Percentiles rank a stretch among this genome's conserved stretches.
These are phyloP conservation scores for Staphylotrichum longicolle DNA, from an alignment of 495 filamentous ascomycete genomes.

Conservation along the genomic window DNA sequence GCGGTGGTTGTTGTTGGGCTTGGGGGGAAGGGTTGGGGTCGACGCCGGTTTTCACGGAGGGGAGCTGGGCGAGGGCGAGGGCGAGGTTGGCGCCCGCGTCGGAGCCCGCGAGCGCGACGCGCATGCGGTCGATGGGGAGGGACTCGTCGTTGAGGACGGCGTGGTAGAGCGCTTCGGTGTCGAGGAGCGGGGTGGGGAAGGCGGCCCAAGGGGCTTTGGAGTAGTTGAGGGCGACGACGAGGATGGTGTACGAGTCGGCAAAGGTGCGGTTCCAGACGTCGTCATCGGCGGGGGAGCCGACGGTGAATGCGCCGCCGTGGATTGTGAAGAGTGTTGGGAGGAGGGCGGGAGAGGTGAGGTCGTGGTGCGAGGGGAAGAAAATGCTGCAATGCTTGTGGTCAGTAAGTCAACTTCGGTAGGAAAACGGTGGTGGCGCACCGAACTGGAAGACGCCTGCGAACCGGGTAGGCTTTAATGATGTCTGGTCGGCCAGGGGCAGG, in stretches of 20 bases:
- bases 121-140: slow-evolving; percentile 39
- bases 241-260: slow-evolving; percentile 31
- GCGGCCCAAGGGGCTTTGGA: slow-evolving; percentile 36
- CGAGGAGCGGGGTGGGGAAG: slow-evolving; percentile 36
- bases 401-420: neutral
- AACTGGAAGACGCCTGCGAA: slow-evolving; percentile 35
- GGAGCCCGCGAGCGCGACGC: slow-evolving; percentile 35
- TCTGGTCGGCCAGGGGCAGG: slow-evolving; percentile 30
- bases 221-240: slow-evolving; percentile 42
- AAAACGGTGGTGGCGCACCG: slow-evolving; percentile 27
- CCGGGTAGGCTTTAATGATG: slow-evolving; percentile 36
- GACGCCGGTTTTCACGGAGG: slow-evolving; percentile 30
- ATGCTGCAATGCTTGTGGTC: slow-evolving; percentile 25
- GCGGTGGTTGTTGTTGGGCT: neutral
- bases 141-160: slow-evolving; percentile 37
- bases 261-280: slow-evolving; percentile 41
- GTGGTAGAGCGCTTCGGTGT: slow-evolving; percentile 37
- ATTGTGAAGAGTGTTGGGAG: slow-evolving; percentile 40
- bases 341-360: slow-evolving; percentile 31
- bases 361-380: slow-evolving; percentile 40
- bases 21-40: slow-evolving; percentile 14
- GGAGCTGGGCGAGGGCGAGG: slow-evolving; percentile 28
- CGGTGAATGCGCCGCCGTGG: slow-evolving; percentile 41
- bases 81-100: slow-evolving; percentile 36
- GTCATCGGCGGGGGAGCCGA: slow-evolving; percentile 35